A percentile compares a stretch with the other conserved stretches of the same genome.
Evolutionary conservation across 2,329 filamentous ascomycete species (phyloP).

Genomic region (Apiospora rasikravindrae): DNA sequence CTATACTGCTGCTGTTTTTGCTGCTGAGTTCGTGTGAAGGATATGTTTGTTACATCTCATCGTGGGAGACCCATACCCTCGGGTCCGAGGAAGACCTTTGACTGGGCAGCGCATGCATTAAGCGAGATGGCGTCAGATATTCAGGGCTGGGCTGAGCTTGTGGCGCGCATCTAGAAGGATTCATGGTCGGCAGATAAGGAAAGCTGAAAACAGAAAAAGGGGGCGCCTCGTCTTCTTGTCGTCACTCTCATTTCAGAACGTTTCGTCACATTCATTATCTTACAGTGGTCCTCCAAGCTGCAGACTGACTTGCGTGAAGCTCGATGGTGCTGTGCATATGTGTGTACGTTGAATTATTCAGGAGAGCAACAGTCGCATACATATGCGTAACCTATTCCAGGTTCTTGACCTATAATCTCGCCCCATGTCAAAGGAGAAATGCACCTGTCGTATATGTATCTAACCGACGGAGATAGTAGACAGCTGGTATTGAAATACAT

Average conservation of each 20-base stretch:
- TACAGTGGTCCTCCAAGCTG: background rate
- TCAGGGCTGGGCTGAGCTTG: background rate
- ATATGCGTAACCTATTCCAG: background rate
- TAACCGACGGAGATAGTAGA: background rate
- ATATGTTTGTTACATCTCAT: background rate
- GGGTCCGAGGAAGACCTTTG: background rate
- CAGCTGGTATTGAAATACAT: background rate
- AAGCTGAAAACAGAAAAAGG: conserved; percentile 2
- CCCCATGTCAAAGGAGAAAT: background rate
- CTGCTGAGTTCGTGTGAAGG: background rate
- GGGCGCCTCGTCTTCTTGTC: background rate
- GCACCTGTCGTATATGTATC: background rate
- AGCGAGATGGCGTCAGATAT: conserved; percentile 9
- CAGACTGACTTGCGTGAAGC: background rate
- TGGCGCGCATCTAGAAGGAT: conserved; percentile 13
- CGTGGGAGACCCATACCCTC: background rate
- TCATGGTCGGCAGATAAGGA: background rate
- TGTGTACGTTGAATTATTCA: background rate
- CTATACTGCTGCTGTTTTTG: background rate
- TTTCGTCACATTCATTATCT: background rate
- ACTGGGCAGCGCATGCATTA: conserved; percentile 2
- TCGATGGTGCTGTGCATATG: background rate
- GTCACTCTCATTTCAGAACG: background rate
- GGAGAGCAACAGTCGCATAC: background rate
- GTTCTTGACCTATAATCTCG: background rate